Evolutionary conservation across 352 stramenopile genomes (phyloP).

Genomic region (Pythium rishiriense): DNA sequence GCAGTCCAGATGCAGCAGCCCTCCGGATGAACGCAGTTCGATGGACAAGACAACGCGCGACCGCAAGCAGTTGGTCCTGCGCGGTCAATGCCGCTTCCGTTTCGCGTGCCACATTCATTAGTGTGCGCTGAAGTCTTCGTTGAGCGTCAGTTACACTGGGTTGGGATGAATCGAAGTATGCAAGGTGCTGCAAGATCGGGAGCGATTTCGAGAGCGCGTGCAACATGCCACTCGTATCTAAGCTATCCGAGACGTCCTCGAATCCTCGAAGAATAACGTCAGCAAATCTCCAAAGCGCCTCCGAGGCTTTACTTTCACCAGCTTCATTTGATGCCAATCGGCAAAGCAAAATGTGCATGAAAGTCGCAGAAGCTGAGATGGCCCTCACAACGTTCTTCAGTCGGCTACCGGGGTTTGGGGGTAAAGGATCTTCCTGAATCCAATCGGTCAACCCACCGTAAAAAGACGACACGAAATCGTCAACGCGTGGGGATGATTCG

Average conservation of each 20-base stretch:
- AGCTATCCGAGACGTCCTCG: background rate
- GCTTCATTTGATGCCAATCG: background rate
- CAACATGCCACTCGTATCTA: background rate
- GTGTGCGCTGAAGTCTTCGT: constrained; percentile 7
- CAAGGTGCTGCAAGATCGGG: constrained; percentile 12
- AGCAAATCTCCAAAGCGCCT: constrained; percentile 5
- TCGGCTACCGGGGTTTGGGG: background rate
- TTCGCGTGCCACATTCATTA: background rate
- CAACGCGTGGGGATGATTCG: background rate
- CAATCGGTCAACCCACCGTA: constrained; percentile 8
- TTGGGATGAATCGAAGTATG: constrained; percentile 6
- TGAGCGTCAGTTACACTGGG: background rate
- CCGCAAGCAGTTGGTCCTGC: background rate
- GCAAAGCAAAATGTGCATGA: constrained; percentile 4
- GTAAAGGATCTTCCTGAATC: constrained; percentile 1
- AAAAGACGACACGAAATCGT: background rate
- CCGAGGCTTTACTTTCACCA: background rate
- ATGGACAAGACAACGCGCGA: constrained; percentile 11
- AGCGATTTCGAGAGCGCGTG: background rate
- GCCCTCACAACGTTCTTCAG: background rate
- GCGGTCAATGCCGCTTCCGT: background rate
- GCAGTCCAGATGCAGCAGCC: constrained; percentile 9
- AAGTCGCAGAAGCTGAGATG: background rate
- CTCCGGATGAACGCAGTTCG: constrained; percentile 12
- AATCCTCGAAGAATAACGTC: constrained; percentile 9